phyloP scores from a whole-genome alignment of 1,139 yeast species.

The Diutina neorugosa region DNA sequence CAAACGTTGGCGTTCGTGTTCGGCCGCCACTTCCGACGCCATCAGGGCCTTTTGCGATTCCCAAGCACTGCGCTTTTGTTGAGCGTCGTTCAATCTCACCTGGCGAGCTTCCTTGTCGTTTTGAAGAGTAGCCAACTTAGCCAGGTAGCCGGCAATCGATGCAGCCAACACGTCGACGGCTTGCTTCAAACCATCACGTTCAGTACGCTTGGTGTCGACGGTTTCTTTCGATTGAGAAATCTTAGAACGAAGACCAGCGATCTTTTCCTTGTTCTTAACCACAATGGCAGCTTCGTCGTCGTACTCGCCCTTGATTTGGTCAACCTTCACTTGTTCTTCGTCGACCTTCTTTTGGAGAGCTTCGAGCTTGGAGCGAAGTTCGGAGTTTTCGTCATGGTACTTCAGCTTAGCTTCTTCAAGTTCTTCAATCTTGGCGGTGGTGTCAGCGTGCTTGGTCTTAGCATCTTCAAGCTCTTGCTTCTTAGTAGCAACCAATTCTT shows the following conservation, averaged over 20 bases:
- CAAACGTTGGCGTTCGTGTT: conserved; percentile 32
- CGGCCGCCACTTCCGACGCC: conserved; percentile 27
- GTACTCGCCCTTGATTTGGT: conserved; percentile 29
- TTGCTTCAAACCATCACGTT: conserved; percentile 25
- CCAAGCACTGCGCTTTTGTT: background rate
- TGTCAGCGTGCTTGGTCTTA: conserved; percentile 32
- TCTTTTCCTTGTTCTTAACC: conserved; percentile 22
- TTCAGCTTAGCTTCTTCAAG: conserved; percentile 31
- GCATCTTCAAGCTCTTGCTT: conserved; percentile 37
- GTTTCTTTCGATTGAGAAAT: conserved; percentile 23
- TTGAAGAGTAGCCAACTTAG: conserved; percentile 28
- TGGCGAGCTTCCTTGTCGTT: conserved; percentile 27
- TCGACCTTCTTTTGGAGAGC: background rate
- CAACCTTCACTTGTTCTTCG: conserved; percentile 16
- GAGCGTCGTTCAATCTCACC: conserved; percentile 20
- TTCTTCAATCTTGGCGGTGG: conserved; percentile 33
- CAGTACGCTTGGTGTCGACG: conserved; percentile 22
- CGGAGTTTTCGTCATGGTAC: conserved; percentile 9
- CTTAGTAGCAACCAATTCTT: conserved; percentile 35
- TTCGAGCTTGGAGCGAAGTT: background rate
- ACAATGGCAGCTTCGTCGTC: conserved; percentile 27
- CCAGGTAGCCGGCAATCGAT: conserved; percentile 32
- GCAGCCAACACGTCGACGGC: conserved; percentile 35
- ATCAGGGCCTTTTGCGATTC: conserved; percentile 28
- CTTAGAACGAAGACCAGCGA: conserved; percentile 29